Evolutionary conservation across 768 basidiomycete species (phyloP).

Genomic region (button mushroom (Agaricus bisporus)): DNA sequence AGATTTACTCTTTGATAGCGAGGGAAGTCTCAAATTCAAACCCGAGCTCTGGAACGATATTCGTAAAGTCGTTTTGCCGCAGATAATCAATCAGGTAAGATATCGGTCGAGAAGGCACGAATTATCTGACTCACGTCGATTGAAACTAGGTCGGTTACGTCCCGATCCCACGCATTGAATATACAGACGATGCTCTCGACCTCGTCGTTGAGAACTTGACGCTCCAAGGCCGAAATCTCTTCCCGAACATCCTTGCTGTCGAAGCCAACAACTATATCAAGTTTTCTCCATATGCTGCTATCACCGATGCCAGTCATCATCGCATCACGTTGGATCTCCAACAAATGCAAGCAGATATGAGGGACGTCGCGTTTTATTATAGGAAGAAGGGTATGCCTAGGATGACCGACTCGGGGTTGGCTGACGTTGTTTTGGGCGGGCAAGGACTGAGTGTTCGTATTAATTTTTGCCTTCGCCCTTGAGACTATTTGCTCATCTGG

Average conservation of each 20-base stretch:
- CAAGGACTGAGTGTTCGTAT: constrained; percentile 61
- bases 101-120: neutral
- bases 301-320: constrained; percentile 59
- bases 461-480: neutral
- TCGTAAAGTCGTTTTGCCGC: constrained; percentile 73
- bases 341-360: constrained; percentile 92
- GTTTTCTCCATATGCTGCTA: constrained; percentile 71
- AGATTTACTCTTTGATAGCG: constrained; percentile 76
- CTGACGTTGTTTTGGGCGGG: constrained; percentile 82
- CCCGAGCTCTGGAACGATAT: constrained; percentile 86
- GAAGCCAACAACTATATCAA: constrained; percentile 80
- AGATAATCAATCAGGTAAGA: constrained; percentile 65
- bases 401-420: constrained; percentile 75
- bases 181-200: constrained; percentile 81
- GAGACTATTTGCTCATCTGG: neutral
- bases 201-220: constrained; percentile 93
- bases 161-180: constrained; percentile 92
- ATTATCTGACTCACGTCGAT: neutral
- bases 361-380: constrained; percentile 91
- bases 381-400: constrained; percentile 83
- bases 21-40: constrained; percentile 87
- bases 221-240: constrained; percentile 80
- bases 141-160: constrained; percentile 58
- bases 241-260: constrained; percentile 71
- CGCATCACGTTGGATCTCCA: constrained; percentile 67